Base-by-base conservation (phyloP, 225 moss, liverwort and hornwort species). In the Bryoerythrophyllum caledonicum region DNA sequence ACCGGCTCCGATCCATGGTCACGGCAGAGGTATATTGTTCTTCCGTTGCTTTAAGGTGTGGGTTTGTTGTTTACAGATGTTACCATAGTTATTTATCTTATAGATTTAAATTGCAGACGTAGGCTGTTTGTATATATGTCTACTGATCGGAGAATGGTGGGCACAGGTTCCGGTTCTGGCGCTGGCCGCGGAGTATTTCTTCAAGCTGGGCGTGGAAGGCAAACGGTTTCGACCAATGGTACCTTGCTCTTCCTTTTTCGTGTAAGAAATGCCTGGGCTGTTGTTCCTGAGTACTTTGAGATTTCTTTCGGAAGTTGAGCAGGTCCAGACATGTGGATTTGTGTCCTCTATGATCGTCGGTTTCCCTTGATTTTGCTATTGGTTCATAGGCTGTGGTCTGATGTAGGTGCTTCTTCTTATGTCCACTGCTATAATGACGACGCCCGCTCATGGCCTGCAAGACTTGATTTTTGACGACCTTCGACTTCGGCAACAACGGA, bases 161-260 rank as follows among this genome's bases (percentile, higher is more conserved):
- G 71, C 55, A 54, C 87, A 99, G 93, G 90, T 99, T 67, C 95
- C 99, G 28, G 88, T 79, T 74, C 76, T 99, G 78, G 89, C 93
- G 73, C 81, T 83, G 67, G 95, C 93, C 76, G 93, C 95, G 37
- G 95, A 95, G 84, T 99, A 99, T 70, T 99, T 99, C 68, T 95
- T 99, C 76, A 93, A 99, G 79, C 63, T 86, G 63, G 93, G 95
- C 52, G 93, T 92, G 55, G 99, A 92, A 86, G 99, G 95, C 85
- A 99, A 99, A 89, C 89, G 95, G 72, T 92, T 99, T 86, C 90
- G 95, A 79, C 99, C 99, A 76, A 93, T 82, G 99, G 95, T 99
- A 95, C 72, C 25, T 64, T 65, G 75, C 60, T 75, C 74, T 68
- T 71, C 55, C 65, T 63, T 82, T 82, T 49, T 82, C 74, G 74